Base-by-base conservation (phyloP, 129 eudicot genomes). In the Deinandra increscens region DNA sequence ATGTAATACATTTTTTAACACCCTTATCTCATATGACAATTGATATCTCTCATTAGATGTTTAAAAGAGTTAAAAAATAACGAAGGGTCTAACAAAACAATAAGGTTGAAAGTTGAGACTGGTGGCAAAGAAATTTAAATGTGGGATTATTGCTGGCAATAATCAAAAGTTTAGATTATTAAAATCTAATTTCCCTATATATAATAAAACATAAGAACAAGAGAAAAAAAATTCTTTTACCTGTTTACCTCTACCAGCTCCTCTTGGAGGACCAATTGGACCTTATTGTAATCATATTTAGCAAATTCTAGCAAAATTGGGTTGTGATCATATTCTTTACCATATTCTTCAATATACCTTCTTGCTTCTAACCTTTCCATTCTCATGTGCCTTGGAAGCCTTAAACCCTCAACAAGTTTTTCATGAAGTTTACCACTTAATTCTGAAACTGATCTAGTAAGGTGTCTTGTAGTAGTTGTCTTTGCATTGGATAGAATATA, bases 311-410 rank as follows among this genome's bases (percentile, higher is more conserved):
- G 61, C 62, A 84, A 31, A 46, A 19, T 3, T 69, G 60, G 54
- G 72, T 66, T 66, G 15, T 70, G 81, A 37, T 74, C 77, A 9
- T 37, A 67, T 76, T 66, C 79, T 15, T 13, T 58, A 12, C 48
- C 72, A 46, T 84, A 84, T 49, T 79, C 81, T 74, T 81, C 81
- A 60, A 87, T 76, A 58, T 62, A 81, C 18, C 78, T 75, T 60
- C 85, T 70, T 45, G 94, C 73, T 74, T 84, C 89, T 53, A 84
- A 45, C 61, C 89, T 76, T n/a, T 37, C 81, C 87, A 87, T 81
- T 43, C 93, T 76, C 18, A 71, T 48, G 66, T 87, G 87, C 13
- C 79, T 65, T 42, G 94, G 94, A 46, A 87, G 81, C 73, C 79
- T 79, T 19, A 84, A 60, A 19, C 85, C 62, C 2, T 67, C 67